Conservation (phyloP, 2,329 filamentous ascomycete genomes). For the Domatiomyces catenatus region DNA sequence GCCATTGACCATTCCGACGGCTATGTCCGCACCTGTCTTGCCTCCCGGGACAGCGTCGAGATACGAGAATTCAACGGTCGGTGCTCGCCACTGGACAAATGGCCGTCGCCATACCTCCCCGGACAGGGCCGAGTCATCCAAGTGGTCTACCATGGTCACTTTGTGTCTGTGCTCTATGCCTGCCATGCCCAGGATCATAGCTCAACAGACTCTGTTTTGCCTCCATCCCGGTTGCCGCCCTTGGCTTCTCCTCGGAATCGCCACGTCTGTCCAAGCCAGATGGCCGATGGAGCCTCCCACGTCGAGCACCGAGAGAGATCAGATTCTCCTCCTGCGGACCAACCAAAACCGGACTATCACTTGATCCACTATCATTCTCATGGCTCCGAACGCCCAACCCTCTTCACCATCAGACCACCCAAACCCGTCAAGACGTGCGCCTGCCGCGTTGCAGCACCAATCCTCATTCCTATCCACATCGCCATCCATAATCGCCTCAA, state of each 20-base stretch:
- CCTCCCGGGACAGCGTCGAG: conserved; percentile 19
- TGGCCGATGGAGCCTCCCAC: neutral
- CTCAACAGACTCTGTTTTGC: neutral
- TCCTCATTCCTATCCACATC: conserved; percentile 9
- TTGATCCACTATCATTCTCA: conserved; percentile 8
- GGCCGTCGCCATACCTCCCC: conserved; percentile 6
- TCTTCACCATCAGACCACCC: conserved; percentile 8
- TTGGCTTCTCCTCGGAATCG: neutral
- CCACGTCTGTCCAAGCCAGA: neutral
- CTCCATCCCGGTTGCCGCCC: neutral
- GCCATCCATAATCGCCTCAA: conserved; percentile 5
- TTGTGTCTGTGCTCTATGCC: conserved; percentile 5
- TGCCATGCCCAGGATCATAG: conserved; percentile 1
- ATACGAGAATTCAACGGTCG: conserved; percentile 19
- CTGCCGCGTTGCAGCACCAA: neutral
- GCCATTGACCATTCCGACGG: conserved; percentile 15
- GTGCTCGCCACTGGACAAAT: conserved; percentile 1
- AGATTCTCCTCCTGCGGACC: neutral
- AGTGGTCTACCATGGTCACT: conserved; percentile 3
- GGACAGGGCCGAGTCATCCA: conserved; percentile 9
- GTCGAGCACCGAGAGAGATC: neutral
- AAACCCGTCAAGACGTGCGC: neutral
- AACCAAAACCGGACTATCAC: neutral
- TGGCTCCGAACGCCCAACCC: conserved; percentile 5
- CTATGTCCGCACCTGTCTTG: conserved; percentile 18